These are phyloP conservation scores for Hygrocybe punicea DNA, from an alignment of 768 basidiomycete species.

Conservation along the genomic window DNA sequence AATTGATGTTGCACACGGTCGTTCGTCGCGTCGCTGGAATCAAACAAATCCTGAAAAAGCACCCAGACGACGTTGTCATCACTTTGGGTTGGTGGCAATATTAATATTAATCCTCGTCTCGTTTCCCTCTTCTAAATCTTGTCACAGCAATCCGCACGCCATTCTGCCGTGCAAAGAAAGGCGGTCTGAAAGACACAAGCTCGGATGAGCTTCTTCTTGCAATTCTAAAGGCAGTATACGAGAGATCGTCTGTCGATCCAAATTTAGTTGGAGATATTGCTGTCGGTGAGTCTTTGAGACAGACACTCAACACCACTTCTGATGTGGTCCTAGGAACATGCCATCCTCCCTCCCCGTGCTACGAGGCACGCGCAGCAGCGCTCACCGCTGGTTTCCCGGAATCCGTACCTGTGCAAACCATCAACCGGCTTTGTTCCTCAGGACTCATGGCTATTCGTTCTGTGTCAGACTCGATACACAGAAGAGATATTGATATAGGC, in stretches of 20 bases:
- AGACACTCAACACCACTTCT: neutral
- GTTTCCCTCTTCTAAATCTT: neutral
- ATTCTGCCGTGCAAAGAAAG: conserved; percentile 85
- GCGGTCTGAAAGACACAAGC: conserved; percentile 82
- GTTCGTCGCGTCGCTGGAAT: neutral
- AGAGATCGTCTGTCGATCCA: conserved; percentile 64
- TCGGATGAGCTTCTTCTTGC: conserved; percentile 85
- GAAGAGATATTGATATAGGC: conserved; percentile 82
- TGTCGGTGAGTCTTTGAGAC: conserved; percentile 51
- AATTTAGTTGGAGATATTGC: conserved; percentile 77
- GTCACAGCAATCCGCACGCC: conserved; percentile 78
- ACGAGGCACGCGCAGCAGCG: conserved; percentile 81
- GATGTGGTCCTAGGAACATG: conserved; percentile 57
- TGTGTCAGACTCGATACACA: conserved; percentile 82
- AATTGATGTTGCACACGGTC: neutral
- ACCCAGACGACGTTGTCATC: conserved; percentile 82
- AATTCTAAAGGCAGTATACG: conserved; percentile 70
- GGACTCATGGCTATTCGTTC: conserved; percentile 91
- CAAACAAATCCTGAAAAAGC: conserved; percentile 54
- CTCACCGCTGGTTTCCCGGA: conserved; percentile 86
- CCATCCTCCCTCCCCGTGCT: conserved; percentile 77
- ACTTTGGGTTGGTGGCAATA: conserved; percentile 45
- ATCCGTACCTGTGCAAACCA: conserved; percentile 79
- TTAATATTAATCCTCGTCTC: neutral
- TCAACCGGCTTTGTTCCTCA: conserved; percentile 92